Base-by-base conservation (phyloP, 1,284 basidiomycete genomes). In the Apiotrichum siamense region DNA sequence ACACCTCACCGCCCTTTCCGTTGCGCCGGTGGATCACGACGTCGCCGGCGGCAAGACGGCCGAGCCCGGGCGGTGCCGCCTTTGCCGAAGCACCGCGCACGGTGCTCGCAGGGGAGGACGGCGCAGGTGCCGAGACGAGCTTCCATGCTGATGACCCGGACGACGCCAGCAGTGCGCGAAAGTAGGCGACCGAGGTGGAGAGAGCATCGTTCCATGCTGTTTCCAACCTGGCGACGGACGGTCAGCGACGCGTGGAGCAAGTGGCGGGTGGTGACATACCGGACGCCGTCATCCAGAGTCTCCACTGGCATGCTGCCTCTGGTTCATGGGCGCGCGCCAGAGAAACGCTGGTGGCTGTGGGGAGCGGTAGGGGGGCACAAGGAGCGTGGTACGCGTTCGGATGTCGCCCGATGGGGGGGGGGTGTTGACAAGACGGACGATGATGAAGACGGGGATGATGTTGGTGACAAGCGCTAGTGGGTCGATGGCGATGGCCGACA, bases 1-100 rank as follows among this genome's bases (percentile, higher is more conserved):
- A 88, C 37, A 96, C 82, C 55, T 92, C 88, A 7, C 86, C 84
- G 2, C 78, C 75, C 66, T 75, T 75, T 17, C 65, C 65, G 35
- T 62, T 67, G 26, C 74, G 64, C 31, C 75, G 64, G 59, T 77
- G 75, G 25, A 80, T 70, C 17, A 61, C 60, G 5, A 79, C 73
- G 36, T 74, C 64, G n/a, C 60, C 61, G 7, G 73, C 61, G 7
- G 65, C 52, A 29, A 75, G 64, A 2, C 58, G 49, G 1, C 68
- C 67, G 1, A 74, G 51, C 12, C 62, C 59, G n/a, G 60, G 40
- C 7, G 50, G 56, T 29, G 50, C 49, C 12, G 55, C 54, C 18
- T 56, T 48, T 29, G 33, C 24, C 33, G 40, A 20, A 60, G 58
- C 45, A 25, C 65, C 59, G 15, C 57, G 59, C 46, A 50, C 52